Evolutionary conservation across 257 asterid species (phyloP).

Genomic region (Penstemon eatonii): DNA sequence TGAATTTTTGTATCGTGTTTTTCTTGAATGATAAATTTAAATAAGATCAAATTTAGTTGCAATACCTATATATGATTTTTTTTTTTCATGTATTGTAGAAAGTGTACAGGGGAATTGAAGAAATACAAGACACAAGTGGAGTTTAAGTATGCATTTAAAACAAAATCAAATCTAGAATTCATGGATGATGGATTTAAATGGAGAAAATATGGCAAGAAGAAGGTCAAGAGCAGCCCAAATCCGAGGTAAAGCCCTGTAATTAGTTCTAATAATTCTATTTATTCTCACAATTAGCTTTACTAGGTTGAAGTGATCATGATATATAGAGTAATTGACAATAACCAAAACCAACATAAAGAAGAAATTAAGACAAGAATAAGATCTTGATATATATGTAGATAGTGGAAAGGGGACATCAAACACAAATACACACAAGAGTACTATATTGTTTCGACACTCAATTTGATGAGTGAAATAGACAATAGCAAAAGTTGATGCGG

Average conservation of each 20-base stretch:
- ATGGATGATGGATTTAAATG: slow-evolving; percentile 73
- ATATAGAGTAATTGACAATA: no score
- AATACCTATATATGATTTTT: no score
- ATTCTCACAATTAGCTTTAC: not conserved
- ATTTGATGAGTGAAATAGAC: no score
- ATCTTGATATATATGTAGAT: no score
- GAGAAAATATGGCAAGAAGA: slow-evolving; percentile 80
- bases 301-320: not conserved
- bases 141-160: slow-evolving; percentile 41
- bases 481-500: no score
- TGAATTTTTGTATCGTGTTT: not conserved
- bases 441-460: no score
- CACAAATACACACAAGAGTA: no score
- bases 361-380: no score
- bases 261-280: not conserved
- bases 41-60: no score
- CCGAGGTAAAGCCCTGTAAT: slow-evolving; percentile 45
- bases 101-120: slow-evolving; percentile 18
- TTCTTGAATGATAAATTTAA: no score
- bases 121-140: slow-evolving; percentile 25
- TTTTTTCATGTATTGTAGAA: slow-evolving; percentile 4
- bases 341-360: no score
- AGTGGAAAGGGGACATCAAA: no score
- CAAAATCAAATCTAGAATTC: slow-evolving; percentile 49
- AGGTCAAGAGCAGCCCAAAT: slow-evolving; percentile 58